Conservation (phyloP, 2,329 filamentous ascomycete species). For the Hymenoscyphus infarciens region DNA sequence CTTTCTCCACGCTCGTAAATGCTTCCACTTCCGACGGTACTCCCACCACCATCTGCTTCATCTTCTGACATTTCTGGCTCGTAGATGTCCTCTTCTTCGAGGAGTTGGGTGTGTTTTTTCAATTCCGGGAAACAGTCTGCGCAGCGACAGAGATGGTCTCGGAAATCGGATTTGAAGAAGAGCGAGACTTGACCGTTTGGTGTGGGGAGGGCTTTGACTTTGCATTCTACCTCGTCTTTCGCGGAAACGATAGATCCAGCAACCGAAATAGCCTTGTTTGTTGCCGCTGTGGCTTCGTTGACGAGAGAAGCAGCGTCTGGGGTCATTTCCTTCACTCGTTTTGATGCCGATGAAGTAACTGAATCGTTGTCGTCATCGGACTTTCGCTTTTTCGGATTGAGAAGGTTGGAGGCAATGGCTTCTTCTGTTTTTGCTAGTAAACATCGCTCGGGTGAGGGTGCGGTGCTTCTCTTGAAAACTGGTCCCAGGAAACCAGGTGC, state of each 20-base stretch:
- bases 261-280: conserved; percentile 23
- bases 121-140: conserved; percentile 73
- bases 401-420: conserved; percentile 16
- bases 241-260: conserved; percentile 11
- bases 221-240: conserved; percentile 45
- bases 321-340: conserved; percentile 45
- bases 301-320: conserved; percentile 1
- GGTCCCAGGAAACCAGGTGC: conserved; percentile 74
- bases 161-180: conserved; percentile 77
- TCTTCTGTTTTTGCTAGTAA: conserved; percentile 25
- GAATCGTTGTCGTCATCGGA: conserved; percentile 46
- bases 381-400: conserved; percentile 61
- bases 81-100: conserved; percentile 92
- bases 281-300: not conserved
- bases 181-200: conserved; percentile 67
- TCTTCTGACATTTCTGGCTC: conserved; percentile 80
- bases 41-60: conserved; percentile 50
- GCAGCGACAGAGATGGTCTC: conserved; percentile 79
- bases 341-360: conserved; percentile 38
- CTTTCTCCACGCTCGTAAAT: conserved; percentile 90
- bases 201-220: conserved; percentile 52
- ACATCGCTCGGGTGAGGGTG: conserved; percentile 33
- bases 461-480: conserved; percentile 49
- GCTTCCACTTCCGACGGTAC: conserved; percentile 70
- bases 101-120: conserved; percentile 69